Conservation (phyloP, 495 filamentous ascomycete genomes). For the Extremus antarcticus region DNA sequence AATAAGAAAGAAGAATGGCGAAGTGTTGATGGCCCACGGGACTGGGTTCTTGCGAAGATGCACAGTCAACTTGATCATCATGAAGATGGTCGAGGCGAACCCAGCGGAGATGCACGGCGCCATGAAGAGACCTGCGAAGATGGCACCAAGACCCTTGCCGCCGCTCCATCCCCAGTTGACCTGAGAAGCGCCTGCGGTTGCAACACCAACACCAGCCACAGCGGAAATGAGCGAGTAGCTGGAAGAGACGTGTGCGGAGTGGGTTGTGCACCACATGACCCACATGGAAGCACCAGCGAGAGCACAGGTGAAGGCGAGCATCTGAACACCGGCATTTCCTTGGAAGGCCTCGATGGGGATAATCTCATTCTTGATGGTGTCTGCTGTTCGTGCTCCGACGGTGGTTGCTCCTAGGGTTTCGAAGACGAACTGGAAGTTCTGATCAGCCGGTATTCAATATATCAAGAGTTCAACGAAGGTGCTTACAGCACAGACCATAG, state of each 20-base stretch:
- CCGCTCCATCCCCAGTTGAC: constrained; percentile 43
- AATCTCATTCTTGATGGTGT: constrained; percentile 58
- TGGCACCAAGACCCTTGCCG: constrained; percentile 40
- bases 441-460: too few species aligned
- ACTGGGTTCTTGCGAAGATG: constrained; percentile 40
- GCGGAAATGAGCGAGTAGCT: constrained; percentile 56
- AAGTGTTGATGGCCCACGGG: constrained; percentile 40
- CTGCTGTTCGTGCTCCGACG: constrained; percentile 52
- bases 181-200: constrained; percentile 34
- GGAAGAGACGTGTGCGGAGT: too few species aligned
- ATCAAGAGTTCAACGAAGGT: too few species aligned
- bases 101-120: constrained; percentile 47
- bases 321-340: constrained; percentile 42
- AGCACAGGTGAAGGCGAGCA: constrained; percentile 55
- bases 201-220: constrained; percentile 54
- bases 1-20: constrained; percentile 47
- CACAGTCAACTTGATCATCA: constrained; percentile 52
- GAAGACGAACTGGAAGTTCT: too few species aligned
- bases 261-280: too few species aligned
- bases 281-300: constrained; percentile 39
- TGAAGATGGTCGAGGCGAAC: constrained; percentile 54
- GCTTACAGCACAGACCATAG: too few species aligned
- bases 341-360: constrained; percentile 43
- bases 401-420: constrained; percentile 41
- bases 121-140: constrained; percentile 52